A percentile compares a stretch with the other conserved stretches of the same genome.
These are phyloP conservation scores for Posidonia australis DNA, from an alignment of 106 monocot species.

Conservation along the genomic window DNA sequence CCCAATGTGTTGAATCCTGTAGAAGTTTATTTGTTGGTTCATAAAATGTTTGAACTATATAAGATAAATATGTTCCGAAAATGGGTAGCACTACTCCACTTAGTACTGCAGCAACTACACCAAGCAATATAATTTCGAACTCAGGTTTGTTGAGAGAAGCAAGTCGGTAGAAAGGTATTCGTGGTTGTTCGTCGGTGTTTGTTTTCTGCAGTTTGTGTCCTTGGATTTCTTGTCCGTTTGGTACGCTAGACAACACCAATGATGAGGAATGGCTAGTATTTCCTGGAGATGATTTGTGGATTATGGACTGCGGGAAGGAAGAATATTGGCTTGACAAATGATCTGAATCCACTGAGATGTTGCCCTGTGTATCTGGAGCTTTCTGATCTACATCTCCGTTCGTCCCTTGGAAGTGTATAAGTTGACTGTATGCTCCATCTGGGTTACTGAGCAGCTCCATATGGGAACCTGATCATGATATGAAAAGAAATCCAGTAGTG, in stretches of 20 bases:
- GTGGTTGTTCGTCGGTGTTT: neutral
- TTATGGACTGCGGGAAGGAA: constrained; percentile 14
- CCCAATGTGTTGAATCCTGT: constrained; percentile 30
- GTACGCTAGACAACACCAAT: neutral
- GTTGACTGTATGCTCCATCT: constrained; percentile 41
- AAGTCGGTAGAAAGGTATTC: constrained; percentile 16
- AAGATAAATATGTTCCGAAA: constrained; percentile 25
- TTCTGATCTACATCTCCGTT: neutral
- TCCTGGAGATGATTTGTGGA: constrained; percentile 14
- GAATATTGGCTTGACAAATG: neutral
- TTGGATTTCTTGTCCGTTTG: constrained; percentile 1
- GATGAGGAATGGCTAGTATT: constrained; percentile 10
- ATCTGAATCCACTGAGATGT: neutral
- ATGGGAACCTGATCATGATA: constrained; percentile 30
- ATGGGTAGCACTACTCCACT: constrained; percentile 21
- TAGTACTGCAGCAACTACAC: constrained; percentile 10
- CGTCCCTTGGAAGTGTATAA: constrained; percentile 39
- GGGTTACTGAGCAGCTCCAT: constrained; percentile 28
- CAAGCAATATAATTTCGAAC: constrained; percentile 14
- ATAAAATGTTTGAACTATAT: constrained; percentile 21
- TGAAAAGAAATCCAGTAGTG: neutral
- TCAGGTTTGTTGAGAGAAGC: constrained; percentile 30
- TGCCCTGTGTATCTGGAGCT: neutral
- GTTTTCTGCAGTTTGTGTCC: neutral
- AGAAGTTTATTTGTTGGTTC: constrained; percentile 16